These are phyloP conservation scores for Fusarium brevicatenulatum DNA, from an alignment of 2,329 filamentous ascomycete species.

Conservation along the genomic window DNA sequence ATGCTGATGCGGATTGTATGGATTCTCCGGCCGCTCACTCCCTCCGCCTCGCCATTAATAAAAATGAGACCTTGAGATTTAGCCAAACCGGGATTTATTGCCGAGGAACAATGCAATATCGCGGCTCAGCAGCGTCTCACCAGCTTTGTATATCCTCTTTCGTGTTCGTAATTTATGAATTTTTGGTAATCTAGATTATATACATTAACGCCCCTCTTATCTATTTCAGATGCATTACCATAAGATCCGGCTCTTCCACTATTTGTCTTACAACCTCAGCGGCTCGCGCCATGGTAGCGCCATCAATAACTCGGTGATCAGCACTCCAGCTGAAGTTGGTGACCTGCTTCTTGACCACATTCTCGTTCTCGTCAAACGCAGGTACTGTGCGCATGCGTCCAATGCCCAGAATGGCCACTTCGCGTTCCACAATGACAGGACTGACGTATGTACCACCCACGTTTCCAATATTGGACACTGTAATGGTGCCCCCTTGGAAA, in stretches of 20 bases:
- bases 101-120: background rate
- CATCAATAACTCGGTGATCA: constrained; percentile 93
- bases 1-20: background rate
- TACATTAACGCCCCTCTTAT: background rate
- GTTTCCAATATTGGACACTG: constrained; percentile 94
- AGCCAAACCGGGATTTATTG: background rate
- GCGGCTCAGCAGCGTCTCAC: background rate
- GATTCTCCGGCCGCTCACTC: background rate
- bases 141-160: background rate
- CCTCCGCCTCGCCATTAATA: background rate
- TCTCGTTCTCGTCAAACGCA: constrained; percentile 72
- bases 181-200: constrained; percentile 15
- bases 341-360: constrained; percentile 79
- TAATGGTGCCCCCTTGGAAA: constrained; percentile 88
- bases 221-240: constrained; percentile 85
- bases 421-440: constrained; percentile 88
- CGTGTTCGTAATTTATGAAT: background rate
- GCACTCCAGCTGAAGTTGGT: constrained; percentile 97
- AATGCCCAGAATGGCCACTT: constrained; percentile 91
- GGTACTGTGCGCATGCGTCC: constrained; percentile 84
- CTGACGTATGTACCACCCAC: constrained; percentile 93
- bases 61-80: background rate
- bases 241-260: constrained; percentile 85
- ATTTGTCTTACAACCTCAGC: constrained; percentile 81
- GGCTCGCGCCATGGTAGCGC: constrained; percentile 91